These are phyloP conservation scores for Paraleonurus japonicus DNA, from an alignment of 257 asterid genomes.

Conservation along the genomic window DNA sequence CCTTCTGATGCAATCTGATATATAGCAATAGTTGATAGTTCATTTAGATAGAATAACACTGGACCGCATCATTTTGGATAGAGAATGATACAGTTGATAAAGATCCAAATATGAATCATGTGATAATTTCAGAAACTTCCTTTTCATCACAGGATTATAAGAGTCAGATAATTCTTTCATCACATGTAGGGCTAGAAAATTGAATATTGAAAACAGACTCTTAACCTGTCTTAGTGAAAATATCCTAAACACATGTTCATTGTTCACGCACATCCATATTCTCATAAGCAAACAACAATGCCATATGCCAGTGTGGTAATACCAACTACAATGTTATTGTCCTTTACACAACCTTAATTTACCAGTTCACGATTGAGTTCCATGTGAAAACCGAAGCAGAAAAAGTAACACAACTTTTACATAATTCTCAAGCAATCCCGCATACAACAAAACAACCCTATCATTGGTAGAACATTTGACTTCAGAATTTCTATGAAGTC, in stretches of 20 bases:
- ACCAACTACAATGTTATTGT: neutral
- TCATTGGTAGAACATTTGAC: neutral
- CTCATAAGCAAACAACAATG: neutral
- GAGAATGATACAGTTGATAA: neutral
- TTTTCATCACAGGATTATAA: neutral
- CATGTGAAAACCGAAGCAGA: neutral
- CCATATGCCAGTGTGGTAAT: neutral
- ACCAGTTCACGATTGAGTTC: neutral
- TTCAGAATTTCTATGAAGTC: neutral
- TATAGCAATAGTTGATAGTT: neutral
- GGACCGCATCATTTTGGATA: neutral
- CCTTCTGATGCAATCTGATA: slow-evolving; percentile 90
- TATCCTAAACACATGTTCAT: neutral
- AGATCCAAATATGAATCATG: neutral
- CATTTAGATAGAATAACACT: neutral
- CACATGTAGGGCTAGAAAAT: neutral
- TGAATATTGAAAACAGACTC: neutral
- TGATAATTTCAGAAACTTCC: neutral
- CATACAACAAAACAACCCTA: neutral
- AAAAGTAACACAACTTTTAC: neutral
- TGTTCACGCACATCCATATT: neutral
- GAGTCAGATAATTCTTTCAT: neutral
- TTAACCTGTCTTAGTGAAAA: neutral
- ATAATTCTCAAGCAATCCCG: neutral
- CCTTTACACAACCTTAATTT: neutral